Conservation (phyloP, 2,329 filamentous ascomycete genomes). For the Coleophoma crateriformis region DNA sequence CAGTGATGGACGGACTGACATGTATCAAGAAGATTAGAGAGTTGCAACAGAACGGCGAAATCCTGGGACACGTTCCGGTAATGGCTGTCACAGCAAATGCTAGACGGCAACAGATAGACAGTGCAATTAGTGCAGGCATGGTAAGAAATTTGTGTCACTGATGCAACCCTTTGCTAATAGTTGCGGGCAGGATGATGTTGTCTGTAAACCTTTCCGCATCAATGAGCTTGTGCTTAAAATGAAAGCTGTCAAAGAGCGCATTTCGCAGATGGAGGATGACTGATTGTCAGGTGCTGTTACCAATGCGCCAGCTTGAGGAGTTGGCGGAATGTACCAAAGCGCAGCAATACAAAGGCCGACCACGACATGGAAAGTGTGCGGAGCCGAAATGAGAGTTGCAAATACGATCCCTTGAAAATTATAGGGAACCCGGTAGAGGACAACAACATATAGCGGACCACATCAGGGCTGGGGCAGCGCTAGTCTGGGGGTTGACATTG, state of each 20-base stretch:
- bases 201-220: conserved; percentile 70
- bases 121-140: conserved; percentile 65
- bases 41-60: conserved; percentile 42
- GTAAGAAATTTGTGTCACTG: conserved; percentile 35
- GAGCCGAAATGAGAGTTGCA: no score
- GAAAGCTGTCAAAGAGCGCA: conserved; percentile 30
- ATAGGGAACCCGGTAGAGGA: no score
- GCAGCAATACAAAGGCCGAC: no score
- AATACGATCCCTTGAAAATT: no score
- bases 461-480: no score
- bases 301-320: no score
- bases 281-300: not conserved
- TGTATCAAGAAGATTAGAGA: conserved; percentile 63
- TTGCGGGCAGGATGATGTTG: conserved; percentile 54
- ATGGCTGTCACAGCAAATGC: conserved; percentile 73
- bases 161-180: conserved; percentile 5
- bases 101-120: conserved; percentile 63
- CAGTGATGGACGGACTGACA: conserved; percentile 71
- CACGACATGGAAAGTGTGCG: no score
- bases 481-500: no score
- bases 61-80: conserved; percentile 60
- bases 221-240: conserved; percentile 60
- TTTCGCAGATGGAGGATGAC: not conserved
- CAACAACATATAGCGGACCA: no score
- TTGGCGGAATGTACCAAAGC: no score